phyloP scores from a whole-genome alignment of 2,329 filamentous ascomycete species.

The Daldinia sp. region DNA sequence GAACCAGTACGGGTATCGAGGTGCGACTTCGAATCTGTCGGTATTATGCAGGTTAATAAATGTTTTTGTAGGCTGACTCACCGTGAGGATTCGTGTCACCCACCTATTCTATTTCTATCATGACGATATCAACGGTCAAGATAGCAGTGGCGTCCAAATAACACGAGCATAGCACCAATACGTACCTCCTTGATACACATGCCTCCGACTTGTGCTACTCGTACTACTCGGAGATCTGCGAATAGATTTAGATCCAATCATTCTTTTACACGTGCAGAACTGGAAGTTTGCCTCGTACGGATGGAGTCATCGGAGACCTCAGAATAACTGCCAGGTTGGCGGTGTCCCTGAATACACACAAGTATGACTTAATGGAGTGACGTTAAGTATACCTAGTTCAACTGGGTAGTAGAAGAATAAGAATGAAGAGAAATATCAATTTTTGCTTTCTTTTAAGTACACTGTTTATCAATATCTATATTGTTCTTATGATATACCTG shows the following conservation, averaged over 20 bases:
- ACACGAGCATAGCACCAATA: not conserved
- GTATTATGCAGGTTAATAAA: not conserved
- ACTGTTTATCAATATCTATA: not conserved
- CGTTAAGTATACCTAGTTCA: not conserved
- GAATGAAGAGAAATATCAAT: not conserved
- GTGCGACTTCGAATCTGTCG: not conserved
- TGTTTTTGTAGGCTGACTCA: not conserved
- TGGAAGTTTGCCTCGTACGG: not conserved
- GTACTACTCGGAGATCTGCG: not conserved
- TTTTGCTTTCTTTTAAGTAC: not conserved
- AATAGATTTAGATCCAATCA: not conserved
- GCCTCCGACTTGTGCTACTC: not conserved
- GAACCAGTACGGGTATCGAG: not conserved
- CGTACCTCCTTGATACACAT: not conserved
- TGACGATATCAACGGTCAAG: not conserved
- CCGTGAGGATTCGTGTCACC: not conserved
- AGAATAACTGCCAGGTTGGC: not conserved
- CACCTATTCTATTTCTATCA: not conserved
- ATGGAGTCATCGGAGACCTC: not conserved
- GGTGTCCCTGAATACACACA: not conserved
- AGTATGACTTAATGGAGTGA: not conserved
- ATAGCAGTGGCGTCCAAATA: not conserved
- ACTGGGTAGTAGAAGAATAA: not conserved
- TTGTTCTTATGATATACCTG: not conserved
- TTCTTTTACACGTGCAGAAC: not conserved